These are phyloP conservation scores for Pseudozyma hubeiensis DNA, from an alignment of 1,284 basidiomycete species.

Conservation along the genomic window DNA sequence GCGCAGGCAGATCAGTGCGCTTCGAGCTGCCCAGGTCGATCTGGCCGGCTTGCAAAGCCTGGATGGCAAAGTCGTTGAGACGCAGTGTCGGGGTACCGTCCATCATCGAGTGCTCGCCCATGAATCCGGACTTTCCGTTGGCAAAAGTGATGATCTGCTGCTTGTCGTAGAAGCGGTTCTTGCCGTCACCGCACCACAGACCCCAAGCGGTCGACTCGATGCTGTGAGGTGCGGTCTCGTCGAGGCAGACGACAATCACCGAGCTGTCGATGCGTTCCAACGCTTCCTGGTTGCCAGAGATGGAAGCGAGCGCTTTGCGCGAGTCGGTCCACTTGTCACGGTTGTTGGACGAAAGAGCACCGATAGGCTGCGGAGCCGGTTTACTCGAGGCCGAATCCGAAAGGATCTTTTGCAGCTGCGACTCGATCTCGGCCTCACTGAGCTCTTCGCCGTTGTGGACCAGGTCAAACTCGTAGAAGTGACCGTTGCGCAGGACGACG, in stretches of 20 bases:
- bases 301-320: slow-evolving; percentile 73
- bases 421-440: slow-evolving; percentile 82
- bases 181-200: slow-evolving; percentile 91
- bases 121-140: slow-evolving; percentile 95
- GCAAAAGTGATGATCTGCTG: slow-evolving; percentile 78
- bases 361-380: slow-evolving; percentile 75
- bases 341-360: slow-evolving; percentile 87
- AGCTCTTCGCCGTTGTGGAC: slow-evolving; percentile 75
- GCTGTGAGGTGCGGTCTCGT: slow-evolving; percentile 81
- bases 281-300: slow-evolving; percentile 76
- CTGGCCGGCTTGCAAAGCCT: slow-evolving; percentile 81
- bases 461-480: slow-evolving; percentile 82
- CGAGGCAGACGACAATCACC: slow-evolving; percentile 87
- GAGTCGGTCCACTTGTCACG: slow-evolving; percentile 90
- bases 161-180: slow-evolving; percentile 97
- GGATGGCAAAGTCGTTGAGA: slow-evolving; percentile 92
- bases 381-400: slow-evolving; percentile 76
- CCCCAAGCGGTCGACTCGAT: slow-evolving; percentile 78
- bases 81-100: slow-evolving; percentile 95
- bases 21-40: slow-evolving; percentile 75
- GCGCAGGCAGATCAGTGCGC: slow-evolving; percentile 73
- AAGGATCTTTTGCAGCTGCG: slow-evolving; percentile 84
- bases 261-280: slow-evolving; percentile 89
- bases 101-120: slow-evolving; percentile 95
- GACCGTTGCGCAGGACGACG: slow-evolving; percentile 89